A percentile compares a stretch with the other conserved stretches of the same genome.
Evolutionary conservation across 2,329 filamentous ascomycete species (phyloP).

Genomic region (Penicillium sp.): DNA sequence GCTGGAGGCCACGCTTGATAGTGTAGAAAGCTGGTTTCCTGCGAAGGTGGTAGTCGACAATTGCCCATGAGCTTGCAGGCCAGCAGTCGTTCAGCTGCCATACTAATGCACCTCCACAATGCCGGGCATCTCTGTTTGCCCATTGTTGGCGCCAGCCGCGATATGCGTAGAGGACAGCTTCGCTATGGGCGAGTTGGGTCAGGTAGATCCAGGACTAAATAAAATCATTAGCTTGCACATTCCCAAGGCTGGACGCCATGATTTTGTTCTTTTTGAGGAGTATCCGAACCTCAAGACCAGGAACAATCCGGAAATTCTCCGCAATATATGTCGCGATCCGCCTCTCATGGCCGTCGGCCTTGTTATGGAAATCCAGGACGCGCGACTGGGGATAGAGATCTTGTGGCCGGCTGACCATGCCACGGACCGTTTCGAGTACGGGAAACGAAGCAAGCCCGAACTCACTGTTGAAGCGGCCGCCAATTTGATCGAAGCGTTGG

Average conservation of each 20-base stretch:
- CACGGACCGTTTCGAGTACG: conserved; percentile 79
- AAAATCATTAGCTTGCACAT: no score
- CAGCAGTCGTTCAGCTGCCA: conserved; percentile 59
- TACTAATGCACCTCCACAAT: conserved; percentile 52
- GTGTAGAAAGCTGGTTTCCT: conserved; percentile 68
- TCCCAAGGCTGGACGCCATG: no score
- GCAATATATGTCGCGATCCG: conserved; percentile 85
- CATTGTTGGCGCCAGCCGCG: conserved; percentile 58
- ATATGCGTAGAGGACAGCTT: conserved; percentile 65
- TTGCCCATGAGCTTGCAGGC: conserved; percentile 67
- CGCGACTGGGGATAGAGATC: conserved; percentile 84
- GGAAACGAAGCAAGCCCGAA: conserved; percentile 96
- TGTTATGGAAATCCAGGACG: conserved; percentile 94
- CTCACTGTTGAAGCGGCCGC: conserved; percentile 90
- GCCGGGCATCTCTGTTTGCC: conserved; percentile 43
- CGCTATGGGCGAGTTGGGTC: conserved; percentile 65
- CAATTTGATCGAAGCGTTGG: conserved; percentile 83
- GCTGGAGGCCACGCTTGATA: conserved; percentile 61
- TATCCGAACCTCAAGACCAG: conserved; percentile 59
- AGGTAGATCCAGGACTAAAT: conserved; percentile 71
- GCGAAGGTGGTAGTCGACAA: conserved; percentile 66
- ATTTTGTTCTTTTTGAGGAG: conserved; percentile 37
- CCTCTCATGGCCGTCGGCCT: conserved; percentile 86
- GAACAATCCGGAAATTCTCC: conserved; percentile 76
- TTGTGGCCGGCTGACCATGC: conserved; percentile 72